These are phyloP conservation scores for Paraphaeosphaeria minitans DNA, from an alignment of 2,329 filamentous ascomycete species.

Conservation along the genomic window DNA sequence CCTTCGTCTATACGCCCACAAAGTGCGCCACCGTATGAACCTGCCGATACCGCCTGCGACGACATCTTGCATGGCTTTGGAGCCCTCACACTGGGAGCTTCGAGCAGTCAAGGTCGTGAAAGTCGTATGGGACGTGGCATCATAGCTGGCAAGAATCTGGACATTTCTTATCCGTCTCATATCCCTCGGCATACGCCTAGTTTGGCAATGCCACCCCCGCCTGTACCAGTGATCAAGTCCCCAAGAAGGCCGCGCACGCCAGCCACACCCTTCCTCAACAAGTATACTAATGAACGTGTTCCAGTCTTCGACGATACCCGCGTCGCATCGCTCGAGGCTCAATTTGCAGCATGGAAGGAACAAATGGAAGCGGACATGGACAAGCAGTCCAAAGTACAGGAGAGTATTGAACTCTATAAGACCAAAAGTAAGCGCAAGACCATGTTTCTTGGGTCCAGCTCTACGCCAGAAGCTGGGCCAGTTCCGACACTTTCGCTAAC, in stretches of 20 bases:
- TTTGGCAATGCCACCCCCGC: conserved; percentile 23
- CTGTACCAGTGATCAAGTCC: conserved; percentile 24
- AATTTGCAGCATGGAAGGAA: conserved; percentile 73
- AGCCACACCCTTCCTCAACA: conserved; percentile 66
- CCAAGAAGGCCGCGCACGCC: conserved; percentile 27
- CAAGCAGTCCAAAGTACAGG: conserved; percentile 72
- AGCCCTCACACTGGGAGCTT: conserved; percentile 32
- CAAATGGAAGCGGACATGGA: conserved; percentile 72
- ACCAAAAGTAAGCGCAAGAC: conserved; percentile 65
- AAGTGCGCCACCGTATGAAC: conserved; percentile 34
- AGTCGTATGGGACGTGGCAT: conserved; percentile 34
- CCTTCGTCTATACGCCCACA: conserved; percentile 28
- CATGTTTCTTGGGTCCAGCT: background rate
- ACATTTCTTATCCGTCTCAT: conserved; percentile 30
- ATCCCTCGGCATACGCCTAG: conserved; percentile 33
- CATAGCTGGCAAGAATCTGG: conserved; percentile 33
- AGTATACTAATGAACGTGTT: conserved; percentile 71
- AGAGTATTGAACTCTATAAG: conserved; percentile 76
- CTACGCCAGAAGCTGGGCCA: background rate
- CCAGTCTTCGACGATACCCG: conserved; percentile 80
- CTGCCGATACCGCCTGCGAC: conserved; percentile 37
- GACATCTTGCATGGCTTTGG: conserved; percentile 30
- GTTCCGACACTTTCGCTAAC: background rate
- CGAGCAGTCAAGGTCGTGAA: conserved; percentile 23
- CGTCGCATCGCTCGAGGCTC: conserved; percentile 74